phyloP scores from a whole-genome alignment of 192 early-diverging fungal genomes.

The Helicostylum pulchrum region DNA sequence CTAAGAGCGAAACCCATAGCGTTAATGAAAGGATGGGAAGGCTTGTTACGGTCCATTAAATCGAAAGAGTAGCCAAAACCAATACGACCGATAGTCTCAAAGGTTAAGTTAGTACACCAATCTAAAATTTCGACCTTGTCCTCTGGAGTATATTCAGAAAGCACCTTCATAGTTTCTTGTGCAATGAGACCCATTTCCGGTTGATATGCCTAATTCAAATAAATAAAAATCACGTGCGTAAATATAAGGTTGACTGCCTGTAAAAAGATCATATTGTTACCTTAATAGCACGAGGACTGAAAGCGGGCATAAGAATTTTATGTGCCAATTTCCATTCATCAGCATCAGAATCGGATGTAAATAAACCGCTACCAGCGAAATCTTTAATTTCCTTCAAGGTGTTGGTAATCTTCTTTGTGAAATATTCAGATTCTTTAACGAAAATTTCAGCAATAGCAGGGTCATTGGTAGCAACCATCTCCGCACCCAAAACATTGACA shows the following conservation, averaged over 20 bases:
- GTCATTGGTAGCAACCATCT: conserved; percentile 34
- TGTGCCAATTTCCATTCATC: conserved; percentile 56
- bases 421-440: conserved; percentile 44
- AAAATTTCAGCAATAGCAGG: conserved; percentile 41
- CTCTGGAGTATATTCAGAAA: conserved; percentile 32
- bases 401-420: conserved; percentile 40
- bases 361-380: conserved; percentile 45
- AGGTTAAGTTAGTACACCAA: conserved; percentile 54
- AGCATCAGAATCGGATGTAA: conserved; percentile 47
- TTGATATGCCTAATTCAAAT: conserved; percentile 27
- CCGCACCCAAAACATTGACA: conserved; percentile 16
- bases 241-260: neutral
- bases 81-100: conserved; percentile 52
- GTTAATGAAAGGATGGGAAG: conserved; percentile 29
- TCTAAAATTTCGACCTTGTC: conserved; percentile 38
- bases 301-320: conserved; percentile 58
- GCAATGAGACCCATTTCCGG: conserved; percentile 45
- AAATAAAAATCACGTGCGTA: neutral
- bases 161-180: conserved; percentile 26
- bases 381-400: conserved; percentile 41
- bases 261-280: conserved; percentile 3
- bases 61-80: conserved; percentile 57
- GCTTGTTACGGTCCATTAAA: conserved; percentile 22
- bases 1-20: conserved; percentile 39
- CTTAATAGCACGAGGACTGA: conserved; percentile 41